phyloP scores from a whole-genome alignment of 1,284 basidiomycete genomes.

The Rhodotorula sp. region DNA sequence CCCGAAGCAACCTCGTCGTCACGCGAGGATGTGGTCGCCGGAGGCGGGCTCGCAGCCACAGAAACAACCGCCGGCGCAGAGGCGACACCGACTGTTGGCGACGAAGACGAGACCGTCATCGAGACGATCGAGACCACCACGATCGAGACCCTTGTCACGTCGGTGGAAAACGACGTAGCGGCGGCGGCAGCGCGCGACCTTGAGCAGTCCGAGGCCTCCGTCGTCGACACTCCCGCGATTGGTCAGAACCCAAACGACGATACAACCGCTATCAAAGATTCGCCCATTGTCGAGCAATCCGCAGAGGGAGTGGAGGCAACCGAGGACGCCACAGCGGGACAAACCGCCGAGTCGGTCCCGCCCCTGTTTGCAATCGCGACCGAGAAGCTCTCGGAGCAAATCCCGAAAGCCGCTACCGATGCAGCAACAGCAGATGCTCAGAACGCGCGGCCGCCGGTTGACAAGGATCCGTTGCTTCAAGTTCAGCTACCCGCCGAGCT shows the following conservation, averaged over 20 bases:
- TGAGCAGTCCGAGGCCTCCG: background rate
- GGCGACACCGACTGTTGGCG: too few species aligned
- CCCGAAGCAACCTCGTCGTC: too few species aligned
- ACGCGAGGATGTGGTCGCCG: background rate
- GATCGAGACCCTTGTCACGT: background rate
- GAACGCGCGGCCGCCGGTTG: slow-evolving; percentile 12
- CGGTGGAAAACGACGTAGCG: slow-evolving; percentile 8
- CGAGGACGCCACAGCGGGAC: background rate
- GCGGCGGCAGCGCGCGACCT: background rate
- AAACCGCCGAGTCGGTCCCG: background rate
- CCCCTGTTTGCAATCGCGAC: background rate
- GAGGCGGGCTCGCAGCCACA: background rate
- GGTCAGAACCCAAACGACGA: background rate
- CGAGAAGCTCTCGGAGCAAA: background rate
- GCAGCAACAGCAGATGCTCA: background rate
- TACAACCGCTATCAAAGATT: background rate
- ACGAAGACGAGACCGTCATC: background rate
- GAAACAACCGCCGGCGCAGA: too few species aligned
- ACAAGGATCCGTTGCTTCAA: slow-evolving; percentile 23
- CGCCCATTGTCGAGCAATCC: background rate
- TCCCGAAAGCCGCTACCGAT: background rate
- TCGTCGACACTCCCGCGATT: background rate
- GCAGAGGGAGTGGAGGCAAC: background rate
- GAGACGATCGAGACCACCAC: background rate
- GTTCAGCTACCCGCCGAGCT: slow-evolving; percentile 14